Evolutionary conservation across 2,329 filamentous ascomycete species (phyloP), one percentile per base, ranked within the genome.

Genomic region (Aureobasidium sp.): DNA sequence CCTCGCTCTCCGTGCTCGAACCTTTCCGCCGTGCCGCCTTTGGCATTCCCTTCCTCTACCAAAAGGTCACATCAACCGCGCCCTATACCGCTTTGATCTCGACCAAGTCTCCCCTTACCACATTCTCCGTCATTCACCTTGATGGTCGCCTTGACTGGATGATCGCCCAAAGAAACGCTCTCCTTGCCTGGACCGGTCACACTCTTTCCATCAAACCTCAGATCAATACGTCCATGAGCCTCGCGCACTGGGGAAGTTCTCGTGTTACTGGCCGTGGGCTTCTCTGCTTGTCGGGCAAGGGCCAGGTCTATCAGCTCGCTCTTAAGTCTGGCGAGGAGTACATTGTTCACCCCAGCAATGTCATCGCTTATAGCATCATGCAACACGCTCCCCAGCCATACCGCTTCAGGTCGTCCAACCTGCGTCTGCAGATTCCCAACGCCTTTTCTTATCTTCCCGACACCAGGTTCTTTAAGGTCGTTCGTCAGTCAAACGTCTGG

Each of bases 121-220:
- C 91, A 6, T 92, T 99, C 68, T 87, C 89, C 14, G 85, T 96
- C 8, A 82, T 99, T 29, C 89, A 93, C 72, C 84, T 99, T 56
- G 91, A 99, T 78, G 94, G 94, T 63, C 91, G 91, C 5, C 87
- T 91, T 63, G 94, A 99, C 77, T 99, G 94, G 93, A 90, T 96
- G 80, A 80, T 99, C 9, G 84, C 90, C 7, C 92, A 97, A 73
- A 84, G 90, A 65, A 88, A 90, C 67, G 91, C 91, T 1, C 81
- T 99, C 59, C 81, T 97, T n/a, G 94, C 94, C 61, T 99, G 94
- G 94, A 96, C 93, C 0, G 94, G 94, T 31, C 90, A 96, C 73
- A 91, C 90, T 0, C 80, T 99, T 61, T 80, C 81, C 17, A 82
- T 94, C 48, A 86, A 85, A 39, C 90, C 92, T 2, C 87, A 85